Conservation (phyloP, 1,139 yeast genomes). For the Taiozyma sp. region DNA sequence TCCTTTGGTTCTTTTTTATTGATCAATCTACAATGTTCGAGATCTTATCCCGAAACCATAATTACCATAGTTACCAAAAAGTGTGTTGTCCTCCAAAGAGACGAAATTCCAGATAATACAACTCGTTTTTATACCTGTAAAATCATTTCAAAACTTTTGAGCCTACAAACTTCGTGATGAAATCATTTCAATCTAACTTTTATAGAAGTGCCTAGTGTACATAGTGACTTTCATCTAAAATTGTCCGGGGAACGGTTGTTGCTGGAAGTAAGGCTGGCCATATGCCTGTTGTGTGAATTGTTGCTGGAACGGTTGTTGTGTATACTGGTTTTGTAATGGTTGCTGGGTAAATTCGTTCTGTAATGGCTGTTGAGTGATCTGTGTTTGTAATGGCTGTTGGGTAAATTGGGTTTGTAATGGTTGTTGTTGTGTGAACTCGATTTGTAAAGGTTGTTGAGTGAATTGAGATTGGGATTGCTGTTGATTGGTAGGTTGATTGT, state of each 20-base stretch:
- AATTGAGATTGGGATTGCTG: slow-evolving; percentile 22
- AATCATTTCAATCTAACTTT: background rate
- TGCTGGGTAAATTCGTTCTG: slow-evolving; percentile 10
- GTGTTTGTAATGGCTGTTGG: slow-evolving; percentile 21
- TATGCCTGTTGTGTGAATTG: slow-evolving; percentile 8
- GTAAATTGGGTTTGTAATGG: background rate
- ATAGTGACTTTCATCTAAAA: background rate
- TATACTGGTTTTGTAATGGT: slow-evolving; percentile 10
- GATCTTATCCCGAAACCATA: background rate
- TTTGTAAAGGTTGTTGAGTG: too few species aligned
- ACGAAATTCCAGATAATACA: too few species aligned
- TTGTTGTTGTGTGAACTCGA: slow-evolving; percentile 1
- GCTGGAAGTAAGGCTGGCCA: background rate
- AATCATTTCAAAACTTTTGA: too few species aligned
- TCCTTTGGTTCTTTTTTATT: background rate
- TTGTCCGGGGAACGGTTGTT: background rate
- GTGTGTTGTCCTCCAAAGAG: background rate
- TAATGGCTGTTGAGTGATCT: slow-evolving; percentile 3
- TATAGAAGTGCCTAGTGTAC: background rate
- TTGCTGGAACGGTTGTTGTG: slow-evolving; percentile 16
- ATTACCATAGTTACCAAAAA: background rate
- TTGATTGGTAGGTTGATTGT: slow-evolving; percentile 17
- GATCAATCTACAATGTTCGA: too few species aligned
- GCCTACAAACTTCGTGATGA: too few species aligned
- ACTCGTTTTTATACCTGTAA: too few species aligned